phyloP scores from a whole-genome alignment of 2,329 filamentous ascomycete species.

The Cyphellophora attinorum region DNA sequence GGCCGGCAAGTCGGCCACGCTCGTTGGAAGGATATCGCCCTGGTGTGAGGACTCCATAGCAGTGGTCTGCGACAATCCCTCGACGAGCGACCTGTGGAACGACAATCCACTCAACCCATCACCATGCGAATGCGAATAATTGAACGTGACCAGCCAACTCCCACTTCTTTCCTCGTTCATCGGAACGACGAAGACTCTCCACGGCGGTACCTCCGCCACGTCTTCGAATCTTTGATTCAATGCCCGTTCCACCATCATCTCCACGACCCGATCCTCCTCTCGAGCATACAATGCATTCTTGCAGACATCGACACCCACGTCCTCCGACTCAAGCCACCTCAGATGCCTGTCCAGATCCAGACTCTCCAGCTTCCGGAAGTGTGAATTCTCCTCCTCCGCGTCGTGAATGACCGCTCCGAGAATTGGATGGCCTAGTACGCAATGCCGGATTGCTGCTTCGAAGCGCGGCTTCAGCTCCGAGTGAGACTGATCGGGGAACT shows the following conservation, averaged over 20 bases:
- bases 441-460: background rate
- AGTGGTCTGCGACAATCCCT: constrained; percentile 6
- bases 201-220: background rate
- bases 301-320: background rate
- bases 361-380: background rate
- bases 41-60: constrained; percentile 2
- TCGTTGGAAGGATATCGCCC: no score
- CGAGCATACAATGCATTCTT: background rate
- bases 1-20: no score
- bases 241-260: background rate
- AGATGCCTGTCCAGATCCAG: background rate
- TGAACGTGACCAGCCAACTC: background rate
- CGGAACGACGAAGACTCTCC: background rate
- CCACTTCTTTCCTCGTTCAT: background rate
- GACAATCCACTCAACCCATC: constrained; percentile 34
- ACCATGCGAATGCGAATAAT: constrained; percentile 13
- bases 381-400: background rate
- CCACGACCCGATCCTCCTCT: background rate
- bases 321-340: background rate
- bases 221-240: background rate
- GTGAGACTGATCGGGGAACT: background rate
- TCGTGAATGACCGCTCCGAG: background rate
- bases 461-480: background rate
- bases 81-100: constrained; percentile 34
- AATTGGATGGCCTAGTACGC: background rate